These are phyloP conservation scores for Castanopsis chinensis DNA, from an alignment of 306 rosid genomes.

Conservation along the genomic window DNA sequence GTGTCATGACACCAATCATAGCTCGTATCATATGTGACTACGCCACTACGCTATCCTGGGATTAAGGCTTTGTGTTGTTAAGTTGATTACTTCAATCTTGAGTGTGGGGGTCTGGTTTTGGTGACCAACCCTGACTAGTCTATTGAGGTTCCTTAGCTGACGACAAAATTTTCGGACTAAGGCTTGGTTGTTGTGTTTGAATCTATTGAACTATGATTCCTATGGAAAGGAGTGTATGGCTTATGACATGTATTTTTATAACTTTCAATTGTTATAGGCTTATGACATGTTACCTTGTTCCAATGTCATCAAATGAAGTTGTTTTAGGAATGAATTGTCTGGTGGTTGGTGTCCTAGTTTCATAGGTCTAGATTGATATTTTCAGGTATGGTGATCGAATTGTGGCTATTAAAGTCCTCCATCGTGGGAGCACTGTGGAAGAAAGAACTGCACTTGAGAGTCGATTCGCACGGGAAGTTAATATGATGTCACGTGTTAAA, in stretches of 20 bases:
- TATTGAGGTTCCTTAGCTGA: no score
- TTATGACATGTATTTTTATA: background rate
- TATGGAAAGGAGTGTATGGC: background rate
- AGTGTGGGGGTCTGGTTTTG: background rate
- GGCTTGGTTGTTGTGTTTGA: slow-evolving; percentile 5
- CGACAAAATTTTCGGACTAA: no score
- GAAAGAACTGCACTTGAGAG: slow-evolving; percentile 78
- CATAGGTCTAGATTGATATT: slow-evolving; percentile 30
- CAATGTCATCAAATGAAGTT: background rate
- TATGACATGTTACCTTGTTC: background rate
- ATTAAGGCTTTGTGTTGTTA: background rate
- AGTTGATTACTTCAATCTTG: background rate
- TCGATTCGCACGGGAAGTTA: slow-evolving; percentile 94
- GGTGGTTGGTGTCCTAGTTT: slow-evolving; percentile 29
- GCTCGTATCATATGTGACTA: background rate
- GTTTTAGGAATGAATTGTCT: slow-evolving; percentile 12
- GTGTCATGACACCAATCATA: background rate
- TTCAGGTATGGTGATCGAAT: slow-evolving; percentile 75
- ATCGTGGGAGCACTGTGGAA: slow-evolving; percentile 77
- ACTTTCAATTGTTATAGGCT: slow-evolving; percentile 1
- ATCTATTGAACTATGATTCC: slow-evolving; percentile 2
- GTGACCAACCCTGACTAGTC: no score
- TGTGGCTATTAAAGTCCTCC: slow-evolving; percentile 88
- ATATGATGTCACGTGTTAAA: slow-evolving; percentile 93
- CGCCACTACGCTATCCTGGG: background rate